These are phyloP conservation scores for Saitozyma sp. DNA, from an alignment of 768 basidiomycete species.

Conservation along the genomic window DNA sequence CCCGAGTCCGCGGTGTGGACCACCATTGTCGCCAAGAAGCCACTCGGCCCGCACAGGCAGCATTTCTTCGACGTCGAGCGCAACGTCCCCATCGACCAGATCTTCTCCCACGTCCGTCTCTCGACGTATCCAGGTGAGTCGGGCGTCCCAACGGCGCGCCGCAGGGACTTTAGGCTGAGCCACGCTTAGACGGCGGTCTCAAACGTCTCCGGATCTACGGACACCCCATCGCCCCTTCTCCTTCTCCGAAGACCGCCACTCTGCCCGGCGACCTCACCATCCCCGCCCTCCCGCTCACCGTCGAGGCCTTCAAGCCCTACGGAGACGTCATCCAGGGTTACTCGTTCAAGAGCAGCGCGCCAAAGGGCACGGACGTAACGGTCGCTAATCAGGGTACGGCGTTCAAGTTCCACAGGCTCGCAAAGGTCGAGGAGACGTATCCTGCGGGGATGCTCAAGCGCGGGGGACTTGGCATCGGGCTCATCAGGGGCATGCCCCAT, in stretches of 20 bases:
- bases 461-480: conserved; percentile 26
- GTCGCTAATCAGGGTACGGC: conserved; percentile 92
- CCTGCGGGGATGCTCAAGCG: conserved; percentile 21
- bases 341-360: conserved; percentile 63
- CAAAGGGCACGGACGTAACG: conserved; percentile 64
- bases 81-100: conserved; percentile 58
- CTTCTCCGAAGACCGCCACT: conserved; percentile 1
- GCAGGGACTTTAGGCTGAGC: background rate
- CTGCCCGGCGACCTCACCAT: conserved; percentile 28
- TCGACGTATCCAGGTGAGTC: conserved; percentile 73
- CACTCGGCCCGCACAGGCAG: conserved; percentile 83
- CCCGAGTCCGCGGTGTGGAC: conserved; percentile 65
- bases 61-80: conserved; percentile 80
- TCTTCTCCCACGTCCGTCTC: conserved; percentile 80
- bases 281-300: conserved; percentile 64
- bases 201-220: conserved; percentile 88
- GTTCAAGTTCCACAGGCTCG: conserved; percentile 86
- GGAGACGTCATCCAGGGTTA: conserved; percentile 92
- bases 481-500: conserved; percentile 24
- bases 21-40: conserved; percentile 69
- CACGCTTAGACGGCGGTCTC: conserved; percentile 73
- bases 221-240: conserved; percentile 54
- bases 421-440: conserved; percentile 58
- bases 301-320: conserved; percentile 82
- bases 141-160: background rate